Base-by-base conservation (phyloP, 73 alveolate species). In the Stentor coeruleus region DNA sequence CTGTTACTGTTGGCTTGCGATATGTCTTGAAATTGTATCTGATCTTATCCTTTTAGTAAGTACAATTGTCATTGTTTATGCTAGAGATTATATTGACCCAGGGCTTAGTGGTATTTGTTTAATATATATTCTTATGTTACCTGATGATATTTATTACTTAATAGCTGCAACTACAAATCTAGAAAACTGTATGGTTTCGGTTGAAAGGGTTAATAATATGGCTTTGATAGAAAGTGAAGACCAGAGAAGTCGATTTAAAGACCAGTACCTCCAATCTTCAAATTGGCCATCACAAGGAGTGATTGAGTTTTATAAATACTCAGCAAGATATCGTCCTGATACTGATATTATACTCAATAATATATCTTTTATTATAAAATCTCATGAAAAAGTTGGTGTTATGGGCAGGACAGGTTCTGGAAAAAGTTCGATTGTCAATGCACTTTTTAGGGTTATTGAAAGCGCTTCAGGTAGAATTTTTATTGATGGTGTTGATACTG, bases 381-480 rank as follows among this genome's bases (percentile, higher is more conserved):
- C 87, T 0, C 89, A 91, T 37, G 96, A 92, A 76, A 87, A 92
- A 73, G 84, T 92, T 35, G 98, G 98, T 1, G 33, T 91, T 75
- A 96, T 91, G 6, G 98, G 98, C 0, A 84, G 98, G 59, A 92
- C 98, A 0, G 98, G 98, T 77, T 84, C 95, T 41, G 98, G 98
- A n/a, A 93, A 93, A 77, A 84, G 94, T 31, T 59, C 98, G 3
- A 33, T 93, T 31, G 28, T 86, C 3, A 59, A 80, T 3, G 85
- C 92, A 11, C 81, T 91, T 40, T 74, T 84, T 33, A 87, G 95
- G 31, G n/a, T 90, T 20, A 80, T 89, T 35, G 95, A 90, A 77
- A 77, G 94, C 59, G 73, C 59, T 38, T 41, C 72, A 82, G 96
- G 97, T 3, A 39, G 85, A 75, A 94, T 96, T 33, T 55, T 58